Evolutionary conservation across 2,329 filamentous ascomycete species (phyloP).

Genomic region (Aspergillus aculeatinus): DNA sequence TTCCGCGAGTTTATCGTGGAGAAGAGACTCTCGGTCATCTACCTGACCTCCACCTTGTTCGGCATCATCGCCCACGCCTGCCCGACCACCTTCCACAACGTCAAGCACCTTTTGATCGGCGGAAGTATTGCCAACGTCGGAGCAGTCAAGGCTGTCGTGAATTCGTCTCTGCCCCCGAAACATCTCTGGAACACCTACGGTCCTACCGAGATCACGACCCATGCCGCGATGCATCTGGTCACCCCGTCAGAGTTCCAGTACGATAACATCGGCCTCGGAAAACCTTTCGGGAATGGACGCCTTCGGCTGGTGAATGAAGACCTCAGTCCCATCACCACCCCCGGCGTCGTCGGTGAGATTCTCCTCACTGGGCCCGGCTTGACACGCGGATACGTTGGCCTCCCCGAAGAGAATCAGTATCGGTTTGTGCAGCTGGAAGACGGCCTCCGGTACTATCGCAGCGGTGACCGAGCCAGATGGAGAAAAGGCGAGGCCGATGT

Average conservation of each 20-base stretch:
- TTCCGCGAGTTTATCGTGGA: constrained; percentile 7
- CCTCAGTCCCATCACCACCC: neutral
- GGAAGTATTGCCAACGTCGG: constrained; percentile 12
- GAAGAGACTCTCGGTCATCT: constrained; percentile 4
- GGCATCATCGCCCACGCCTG: constrained; percentile 9
- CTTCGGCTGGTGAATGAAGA: constrained; percentile 10
- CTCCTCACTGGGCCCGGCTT: constrained; percentile 73
- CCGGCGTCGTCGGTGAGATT: constrained; percentile 74
- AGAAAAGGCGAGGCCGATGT: constrained; percentile 56
- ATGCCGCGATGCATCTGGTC: constrained; percentile 10
- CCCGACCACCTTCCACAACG: constrained; percentile 8
- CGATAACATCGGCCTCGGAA: constrained; percentile 13
- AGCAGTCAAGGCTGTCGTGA: constrained; percentile 11
- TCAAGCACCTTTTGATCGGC: constrained; percentile 11
- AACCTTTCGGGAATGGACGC: constrained; percentile 9
- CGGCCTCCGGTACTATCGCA: constrained; percentile 69
- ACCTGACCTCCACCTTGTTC: constrained; percentile 12
- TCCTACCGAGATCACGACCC: constrained; percentile 17
- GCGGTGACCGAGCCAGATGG: constrained; percentile 74
- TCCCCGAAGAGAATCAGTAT: constrained; percentile 57
- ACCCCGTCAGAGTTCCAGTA: constrained; percentile 4
- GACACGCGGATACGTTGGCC: constrained; percentile 67
- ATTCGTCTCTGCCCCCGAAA: constrained; percentile 8
- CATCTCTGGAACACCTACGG: constrained; percentile 20
- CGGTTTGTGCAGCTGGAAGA: constrained; percentile 65